Conservation (phyloP, 78 protist genomes). For the Salpingoeca rosetta region DNA sequence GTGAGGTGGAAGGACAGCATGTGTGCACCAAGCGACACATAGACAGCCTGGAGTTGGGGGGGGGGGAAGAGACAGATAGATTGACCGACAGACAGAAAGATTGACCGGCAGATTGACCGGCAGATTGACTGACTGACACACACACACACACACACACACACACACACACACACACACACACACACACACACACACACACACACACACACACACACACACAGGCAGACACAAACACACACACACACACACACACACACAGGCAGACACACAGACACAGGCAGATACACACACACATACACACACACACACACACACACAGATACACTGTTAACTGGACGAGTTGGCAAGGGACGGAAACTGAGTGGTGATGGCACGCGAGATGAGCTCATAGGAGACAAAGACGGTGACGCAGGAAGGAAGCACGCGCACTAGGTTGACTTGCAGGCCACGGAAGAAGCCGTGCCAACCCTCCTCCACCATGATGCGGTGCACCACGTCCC, state of each 20-base stretch:
- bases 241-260: no score
- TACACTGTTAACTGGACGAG: no score
- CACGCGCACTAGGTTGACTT: neutral
- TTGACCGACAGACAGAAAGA: neutral
- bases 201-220: no score
- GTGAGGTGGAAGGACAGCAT: no score
- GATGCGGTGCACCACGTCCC: neutral
- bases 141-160: neutral
- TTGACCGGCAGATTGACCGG: neutral
- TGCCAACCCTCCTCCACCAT: neutral
- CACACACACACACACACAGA: neutral
- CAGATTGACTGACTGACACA: neutral
- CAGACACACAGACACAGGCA: no score
- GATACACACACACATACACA: neutral
- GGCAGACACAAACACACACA: no score
- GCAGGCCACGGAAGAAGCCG: neutral
- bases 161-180: neutral
- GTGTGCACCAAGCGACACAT: no score
- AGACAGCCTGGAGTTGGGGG: no score
- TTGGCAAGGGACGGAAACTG: no score
- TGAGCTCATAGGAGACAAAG: neutral
- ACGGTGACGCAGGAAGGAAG: neutral
- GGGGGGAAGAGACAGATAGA: neutral
- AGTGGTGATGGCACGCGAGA: neutral
- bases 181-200: no score